Evolutionary conservation across 2,329 filamentous ascomycete species (phyloP).

Genomic region (Tolypocladium ovalisporum): DNA sequence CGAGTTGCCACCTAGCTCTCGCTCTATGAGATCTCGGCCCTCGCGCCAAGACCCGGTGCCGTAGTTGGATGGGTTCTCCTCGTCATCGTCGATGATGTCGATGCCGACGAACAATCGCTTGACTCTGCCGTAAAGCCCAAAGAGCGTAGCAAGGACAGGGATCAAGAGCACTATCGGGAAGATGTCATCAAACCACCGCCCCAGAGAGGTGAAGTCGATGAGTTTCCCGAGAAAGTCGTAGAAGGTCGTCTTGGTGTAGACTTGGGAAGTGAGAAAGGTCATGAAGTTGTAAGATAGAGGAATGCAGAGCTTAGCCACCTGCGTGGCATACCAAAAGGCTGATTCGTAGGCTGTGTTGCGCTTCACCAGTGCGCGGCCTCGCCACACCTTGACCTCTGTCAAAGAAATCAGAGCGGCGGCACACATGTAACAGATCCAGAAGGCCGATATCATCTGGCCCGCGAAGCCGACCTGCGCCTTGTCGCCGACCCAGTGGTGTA

Average conservation of each 20-base stretch:
- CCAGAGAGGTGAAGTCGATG: conserved; percentile 74
- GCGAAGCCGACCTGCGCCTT: conserved; percentile 72
- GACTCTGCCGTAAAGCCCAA: conserved; percentile 79
- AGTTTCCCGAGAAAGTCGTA: conserved; percentile 75
- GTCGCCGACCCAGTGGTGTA: conserved; percentile 64
- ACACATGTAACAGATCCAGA: conserved; percentile 96
- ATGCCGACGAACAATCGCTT: conserved; percentile 69
- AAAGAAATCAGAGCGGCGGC: conserved; percentile 77
- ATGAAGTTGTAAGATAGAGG: conserved; percentile 94
- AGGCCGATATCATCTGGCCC: conserved; percentile 71
- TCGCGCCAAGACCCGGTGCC: conserved; percentile 84
- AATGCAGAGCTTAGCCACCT: conserved; percentile 85
- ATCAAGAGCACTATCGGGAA: conserved; percentile 84
- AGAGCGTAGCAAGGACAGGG: conserved; percentile 74
- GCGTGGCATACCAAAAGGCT: conserved; percentile 90
- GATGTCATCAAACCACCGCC: conserved; percentile 73
- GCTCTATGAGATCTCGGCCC: conserved; percentile 79
- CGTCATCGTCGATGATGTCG: conserved; percentile 65
- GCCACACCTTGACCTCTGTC: conserved; percentile 94
- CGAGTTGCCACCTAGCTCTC: conserved; percentile 61
- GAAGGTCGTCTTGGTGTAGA: conserved; percentile 73
- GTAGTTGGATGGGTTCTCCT: conserved; percentile 51
- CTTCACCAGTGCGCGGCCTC: conserved; percentile 78
- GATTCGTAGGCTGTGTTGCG: conserved; percentile 88
- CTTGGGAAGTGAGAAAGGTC: conserved; percentile 65